phyloP scores from a whole-genome alignment of 768 basidiomycete genomes.

The Phlegmacium glaucopus region DNA sequence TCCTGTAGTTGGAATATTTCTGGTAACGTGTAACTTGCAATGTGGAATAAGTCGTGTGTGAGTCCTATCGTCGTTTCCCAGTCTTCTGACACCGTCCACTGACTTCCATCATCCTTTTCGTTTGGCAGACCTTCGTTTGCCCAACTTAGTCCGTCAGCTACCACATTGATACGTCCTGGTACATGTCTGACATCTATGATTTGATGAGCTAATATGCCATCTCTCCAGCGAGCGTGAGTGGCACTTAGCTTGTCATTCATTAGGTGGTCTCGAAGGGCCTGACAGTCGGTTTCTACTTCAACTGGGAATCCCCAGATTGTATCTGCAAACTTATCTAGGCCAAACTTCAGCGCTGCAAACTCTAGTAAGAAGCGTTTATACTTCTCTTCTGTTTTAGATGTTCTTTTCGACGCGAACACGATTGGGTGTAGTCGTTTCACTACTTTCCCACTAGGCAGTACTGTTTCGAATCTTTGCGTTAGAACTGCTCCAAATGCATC shows the following conservation, averaged over 20 bases:
- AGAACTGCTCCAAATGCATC: no score
- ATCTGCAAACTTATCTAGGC: conserved; percentile 27
- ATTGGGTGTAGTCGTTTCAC: conserved; percentile 20
- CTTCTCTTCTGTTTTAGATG: conserved; percentile 21
- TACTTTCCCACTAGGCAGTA: no score
- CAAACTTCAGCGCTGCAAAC: no score
- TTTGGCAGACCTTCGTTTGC: conserved; percentile 10
- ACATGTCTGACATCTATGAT: conserved; percentile 17
- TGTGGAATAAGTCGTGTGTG: conserved; percentile 12
- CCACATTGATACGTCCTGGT: no score
- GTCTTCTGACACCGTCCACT: conserved; percentile 25
- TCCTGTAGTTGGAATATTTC: conserved; percentile 1
- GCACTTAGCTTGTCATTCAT: conserved; percentile 22
- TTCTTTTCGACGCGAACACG: conserved; percentile 30
- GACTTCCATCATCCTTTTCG: conserved; percentile 17
- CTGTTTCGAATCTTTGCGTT: no score
- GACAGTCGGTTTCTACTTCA: conserved; percentile 30
- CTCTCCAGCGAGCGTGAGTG: conserved; percentile 28
- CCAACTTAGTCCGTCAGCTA: conserved; percentile 26
- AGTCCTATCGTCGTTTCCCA: conserved; percentile 15
- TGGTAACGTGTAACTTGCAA: neutral
- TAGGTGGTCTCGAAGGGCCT: conserved; percentile 26
- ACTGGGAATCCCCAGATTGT: conserved; percentile 23
- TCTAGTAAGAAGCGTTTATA: conserved; percentile 32
- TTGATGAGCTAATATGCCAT: conserved; percentile 22